phyloP scores from a whole-genome alignment of 371 early-diverging fungal species.

The Syncephalastrum racemosum region DNA sequence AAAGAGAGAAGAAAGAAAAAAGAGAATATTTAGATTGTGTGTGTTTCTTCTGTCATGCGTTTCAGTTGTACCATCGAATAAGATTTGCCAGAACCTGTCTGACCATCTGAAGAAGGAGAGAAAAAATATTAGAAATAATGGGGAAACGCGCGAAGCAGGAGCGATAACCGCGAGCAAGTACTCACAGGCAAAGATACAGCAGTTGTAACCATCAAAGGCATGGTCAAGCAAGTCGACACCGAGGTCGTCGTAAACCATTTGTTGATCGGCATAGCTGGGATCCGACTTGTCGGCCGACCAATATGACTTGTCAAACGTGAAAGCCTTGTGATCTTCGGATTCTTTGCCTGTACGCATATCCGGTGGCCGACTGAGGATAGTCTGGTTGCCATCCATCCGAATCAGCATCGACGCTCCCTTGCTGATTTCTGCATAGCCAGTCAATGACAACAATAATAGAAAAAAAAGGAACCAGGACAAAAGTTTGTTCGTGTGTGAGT shows the following conservation, averaged over 20 bases:
- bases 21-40: not conserved
- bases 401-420: slow-evolving; percentile 63
- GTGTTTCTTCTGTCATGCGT: not conserved
- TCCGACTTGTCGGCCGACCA: slow-evolving; percentile 74
- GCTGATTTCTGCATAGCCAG: slow-evolving; percentile 48
- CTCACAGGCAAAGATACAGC: slow-evolving; percentile 86
- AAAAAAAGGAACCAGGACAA: not conserved
- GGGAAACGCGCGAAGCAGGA: too few relatives aligned
- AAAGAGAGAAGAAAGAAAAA: not conserved
- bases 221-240: slow-evolving; percentile 83
- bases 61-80: slow-evolving; percentile 65
- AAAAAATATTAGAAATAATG: too few relatives aligned
- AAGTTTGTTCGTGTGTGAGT: slow-evolving; percentile 3
- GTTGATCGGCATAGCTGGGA: slow-evolving; percentile 75
- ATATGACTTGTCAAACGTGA: slow-evolving; percentile 86
- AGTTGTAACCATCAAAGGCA: slow-evolving; percentile 86
- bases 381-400: slow-evolving; percentile 72
- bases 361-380: slow-evolving; percentile 60
- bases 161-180: too few relatives aligned
- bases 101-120: slow-evolving; percentile 64
- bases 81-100: slow-evolving; percentile 85
- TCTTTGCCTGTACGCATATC: slow-evolving; percentile 40
- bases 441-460: slow-evolving; percentile 10
- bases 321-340: slow-evolving; percentile 58
- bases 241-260: slow-evolving; percentile 71